Conservation (phyloP, 495 filamentous ascomycete species). For the Neurospora sp. region DNA sequence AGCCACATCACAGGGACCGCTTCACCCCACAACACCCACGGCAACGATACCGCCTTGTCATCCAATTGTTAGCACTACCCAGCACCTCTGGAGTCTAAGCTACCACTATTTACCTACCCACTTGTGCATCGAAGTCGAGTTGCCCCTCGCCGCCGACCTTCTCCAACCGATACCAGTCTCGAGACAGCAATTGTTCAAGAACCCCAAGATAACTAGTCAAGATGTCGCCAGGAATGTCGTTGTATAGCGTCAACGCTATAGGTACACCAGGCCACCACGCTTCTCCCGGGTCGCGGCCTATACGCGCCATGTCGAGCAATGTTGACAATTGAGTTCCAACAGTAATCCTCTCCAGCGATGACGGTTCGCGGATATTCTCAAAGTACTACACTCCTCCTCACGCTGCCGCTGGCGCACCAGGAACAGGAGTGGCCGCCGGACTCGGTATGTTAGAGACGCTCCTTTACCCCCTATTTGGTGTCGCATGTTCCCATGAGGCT, state of each 20-base stretch:
- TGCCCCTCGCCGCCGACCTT: neutral
- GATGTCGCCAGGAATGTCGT: slow-evolving; percentile 55
- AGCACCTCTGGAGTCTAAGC: neutral
- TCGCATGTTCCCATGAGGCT: neutral
- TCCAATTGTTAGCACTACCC: neutral
- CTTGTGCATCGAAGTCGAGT: neutral
- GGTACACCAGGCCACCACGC: slow-evolving; percentile 33
- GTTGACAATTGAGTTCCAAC: neutral
- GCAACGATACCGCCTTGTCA: neutral
- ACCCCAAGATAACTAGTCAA: slow-evolving; percentile 5
- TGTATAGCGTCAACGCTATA: slow-evolving; percentile 89
- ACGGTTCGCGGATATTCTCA: slow-evolving; percentile 80
- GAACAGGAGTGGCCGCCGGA: slow-evolving; percentile 1
- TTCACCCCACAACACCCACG: slow-evolving; percentile 15
- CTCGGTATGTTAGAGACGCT: slow-evolving; percentile 5
- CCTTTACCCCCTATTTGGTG: neutral
- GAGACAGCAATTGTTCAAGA: neutral
- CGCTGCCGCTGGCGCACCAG: slow-evolving; percentile 45
- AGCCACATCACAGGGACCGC: slow-evolving; percentile 20
- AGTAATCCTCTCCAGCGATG: slow-evolving; percentile 63
- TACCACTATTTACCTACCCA: neutral
- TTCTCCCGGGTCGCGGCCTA: neutral
- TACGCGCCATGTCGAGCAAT: neutral
- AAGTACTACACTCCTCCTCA: slow-evolving; percentile 95
- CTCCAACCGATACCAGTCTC: neutral